Evolutionary conservation across 306 rosid species (phyloP), one percentile per base, ranked within the genome.

Genomic region (Malus fusca): DNA sequence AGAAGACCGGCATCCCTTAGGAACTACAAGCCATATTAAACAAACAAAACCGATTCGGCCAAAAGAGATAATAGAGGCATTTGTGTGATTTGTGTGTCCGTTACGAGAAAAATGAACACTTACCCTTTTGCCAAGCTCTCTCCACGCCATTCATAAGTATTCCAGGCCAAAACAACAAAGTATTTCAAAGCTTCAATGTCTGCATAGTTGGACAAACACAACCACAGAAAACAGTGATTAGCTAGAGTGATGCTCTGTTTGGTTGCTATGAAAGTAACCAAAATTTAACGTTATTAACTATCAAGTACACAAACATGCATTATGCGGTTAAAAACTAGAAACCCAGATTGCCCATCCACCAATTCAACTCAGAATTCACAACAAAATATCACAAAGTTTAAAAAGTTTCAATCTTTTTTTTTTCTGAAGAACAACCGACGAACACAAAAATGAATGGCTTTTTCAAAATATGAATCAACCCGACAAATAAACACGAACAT

Each of bases 111-210:
- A 17, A 66, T 43, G 52, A 22, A n/a, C 37, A 30, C 87, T 72
- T 71, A 87, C 97, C 90, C 75, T 88, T 80, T 78, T 87, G 51
- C 85, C 83, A 75, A 94, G 87, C 83, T 65, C 91, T 52, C 89
- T 85, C 96, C 90, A 94, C 83, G 94, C 97, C 97, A 93, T 93
- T 85, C 94, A 86, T 81, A 89, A 75, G 89, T 75, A 35, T 82
- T 69, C 37, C 60, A 83, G 37, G 23, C 46, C 56, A 72, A 22
- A 7, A 21, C 40, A 11, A 31, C 13, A 31, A 33, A n/a, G 30
- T 33, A 71, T 7, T 58, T 25, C 6, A 42, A 35, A 72, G 17
- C 79, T 69, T n/a, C 53, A 83, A 81, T 68, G 72, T 80, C 90
- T 83, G 80, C 69, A 64, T 71, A 77, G 59, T 66, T 71, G 73